Evolutionary conservation across 345 rosid species (phyloP).

Genomic region (Dipteronia dyeriana): DNA sequence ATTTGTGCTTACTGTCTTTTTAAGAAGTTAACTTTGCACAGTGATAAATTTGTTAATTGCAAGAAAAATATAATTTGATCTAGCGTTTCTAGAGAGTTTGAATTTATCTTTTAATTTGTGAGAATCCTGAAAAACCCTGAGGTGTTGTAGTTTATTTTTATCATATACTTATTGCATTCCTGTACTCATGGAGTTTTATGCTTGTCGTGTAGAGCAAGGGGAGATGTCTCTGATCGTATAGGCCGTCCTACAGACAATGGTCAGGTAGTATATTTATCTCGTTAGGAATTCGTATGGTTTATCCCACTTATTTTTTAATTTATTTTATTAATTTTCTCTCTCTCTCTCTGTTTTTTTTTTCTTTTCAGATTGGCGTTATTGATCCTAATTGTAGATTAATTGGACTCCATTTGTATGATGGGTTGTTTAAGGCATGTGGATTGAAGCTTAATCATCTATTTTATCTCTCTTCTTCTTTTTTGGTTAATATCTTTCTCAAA

Average conservation of each 20-base stretch:
- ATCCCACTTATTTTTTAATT: not conserved
- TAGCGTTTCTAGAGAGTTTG: not conserved
- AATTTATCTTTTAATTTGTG: not conserved
- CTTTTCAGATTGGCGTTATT: slow-evolving; percentile 83
- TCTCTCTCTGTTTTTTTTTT: not conserved
- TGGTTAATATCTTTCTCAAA: not conserved
- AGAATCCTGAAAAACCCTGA: not conserved
- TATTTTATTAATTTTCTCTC: slow-evolving; percentile 17
- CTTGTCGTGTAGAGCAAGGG: slow-evolving; percentile 67
- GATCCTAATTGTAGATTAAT: slow-evolving; percentile 94
- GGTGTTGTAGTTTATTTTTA: not conserved
- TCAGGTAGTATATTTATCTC: slow-evolving; percentile 53
- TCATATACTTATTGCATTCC: not conserved
- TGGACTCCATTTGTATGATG: slow-evolving; percentile 94
- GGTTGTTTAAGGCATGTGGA: slow-evolving; percentile 74
- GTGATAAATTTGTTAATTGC: not conserved
- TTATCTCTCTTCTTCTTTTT: slow-evolving; percentile 27
- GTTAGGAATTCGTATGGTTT: not conserved
- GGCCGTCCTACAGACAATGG: slow-evolving; percentile 93
- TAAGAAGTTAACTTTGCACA: not conserved
- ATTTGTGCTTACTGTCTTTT: not conserved
- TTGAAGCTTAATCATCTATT: slow-evolving; percentile 4
- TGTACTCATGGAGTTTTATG: slow-evolving; percentile 2
- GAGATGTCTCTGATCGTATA: slow-evolving; percentile 93
- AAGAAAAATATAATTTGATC: not conserved